phyloP scores from a whole-genome alignment of 306 rosid species.

The Mimosa pudica region DNA sequence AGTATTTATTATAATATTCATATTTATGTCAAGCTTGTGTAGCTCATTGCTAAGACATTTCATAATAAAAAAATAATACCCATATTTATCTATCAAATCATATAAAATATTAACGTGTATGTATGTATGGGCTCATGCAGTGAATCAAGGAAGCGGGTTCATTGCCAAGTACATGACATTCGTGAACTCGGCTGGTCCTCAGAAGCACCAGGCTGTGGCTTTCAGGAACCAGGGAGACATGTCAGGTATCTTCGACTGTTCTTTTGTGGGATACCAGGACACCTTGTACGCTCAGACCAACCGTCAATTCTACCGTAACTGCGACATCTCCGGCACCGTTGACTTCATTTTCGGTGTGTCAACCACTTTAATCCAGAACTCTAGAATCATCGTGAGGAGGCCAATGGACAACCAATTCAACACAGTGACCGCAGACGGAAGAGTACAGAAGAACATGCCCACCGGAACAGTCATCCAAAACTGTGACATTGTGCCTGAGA shows the following conservation, averaged over 20 bases:
- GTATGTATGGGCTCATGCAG: slow-evolving; percentile 32
- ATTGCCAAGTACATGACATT: slow-evolving; percentile 53
- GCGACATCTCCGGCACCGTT: slow-evolving; percentile 64
- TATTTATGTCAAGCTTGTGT: too few relatives aligned
- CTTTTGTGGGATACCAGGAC: slow-evolving; percentile 59
- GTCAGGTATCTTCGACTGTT: slow-evolving; percentile 47
- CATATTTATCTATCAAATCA: too few relatives aligned
- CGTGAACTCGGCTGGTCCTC: slow-evolving; percentile 56
- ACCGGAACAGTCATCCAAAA: slow-evolving; percentile 58
- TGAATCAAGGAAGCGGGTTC: slow-evolving; percentile 42
- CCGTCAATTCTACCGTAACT: slow-evolving; percentile 62
- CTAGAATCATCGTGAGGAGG: slow-evolving; percentile 48
- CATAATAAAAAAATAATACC: too few relatives aligned
- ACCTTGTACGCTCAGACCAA: slow-evolving; percentile 49
- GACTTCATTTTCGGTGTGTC: slow-evolving; percentile 69
- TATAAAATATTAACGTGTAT: too few relatives aligned
- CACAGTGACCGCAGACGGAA: slow-evolving; percentile 57
- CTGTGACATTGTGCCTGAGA: slow-evolving; percentile 54
- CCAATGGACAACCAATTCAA: slow-evolving; percentile 50
- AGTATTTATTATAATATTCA: too few relatives aligned
- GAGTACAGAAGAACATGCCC: background rate
- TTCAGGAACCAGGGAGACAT: slow-evolving; percentile 53
- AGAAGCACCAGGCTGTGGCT: slow-evolving; percentile 69
- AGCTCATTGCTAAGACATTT: too few relatives aligned
- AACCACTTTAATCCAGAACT: slow-evolving; percentile 52